Evolutionary conservation across 1,139 yeast genomes (phyloP), one percentile per base, ranked within the genome.

Genomic region (Suhomyces guaymorum): DNA sequence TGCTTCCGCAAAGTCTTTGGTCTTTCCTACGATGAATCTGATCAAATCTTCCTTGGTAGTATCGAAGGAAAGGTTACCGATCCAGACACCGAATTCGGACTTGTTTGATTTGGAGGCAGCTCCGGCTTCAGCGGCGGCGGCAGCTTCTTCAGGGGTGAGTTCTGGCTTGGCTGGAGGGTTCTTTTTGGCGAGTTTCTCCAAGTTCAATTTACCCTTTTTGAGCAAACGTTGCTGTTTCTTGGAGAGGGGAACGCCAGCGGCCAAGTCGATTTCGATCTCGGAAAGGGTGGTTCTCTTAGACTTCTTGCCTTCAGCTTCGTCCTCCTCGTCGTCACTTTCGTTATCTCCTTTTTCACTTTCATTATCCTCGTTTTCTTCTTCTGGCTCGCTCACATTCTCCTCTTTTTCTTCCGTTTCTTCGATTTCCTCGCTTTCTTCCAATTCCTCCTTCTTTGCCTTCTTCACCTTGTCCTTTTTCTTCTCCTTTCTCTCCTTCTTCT

Each of bases 31-130:
- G 7, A 92, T 63, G 45, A 84, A 89, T 37, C 82, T 70, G 9
- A 68, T 65, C 15, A 92, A 56, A 43, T 89, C 95, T 25, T 85
- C 94, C 49, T 75, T 80, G 1, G 82, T 73, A 5, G 97, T 89
- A 37, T 86, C 94, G 51, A 84, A 94, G 0, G 96, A 75, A 47
- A 94, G 62, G 57, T 92, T 94, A 30, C 98, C 98, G 29, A 92
- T 76, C 98, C 98, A 92, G 16, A 89, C 94, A 29, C 95, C 95
- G 51, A 66, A 79, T 37, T 73, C 75, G 2, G 82, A 72, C 47
- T 71, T 73, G 48, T 57, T 64, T 34, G 53, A 49, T 41, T 45
- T 53, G 41, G 46, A 46, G 30, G 53, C 54, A 25, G 55, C 55
- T 9, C 52, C 54, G 25, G 55, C 55, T 9, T 48, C 55, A 15